A percentile compares a stretch with the other conserved stretches of the same genome.
phyloP scores from a whole-genome alignment of 139 green algal genomes.

The Picochlorum sp. region DNA sequence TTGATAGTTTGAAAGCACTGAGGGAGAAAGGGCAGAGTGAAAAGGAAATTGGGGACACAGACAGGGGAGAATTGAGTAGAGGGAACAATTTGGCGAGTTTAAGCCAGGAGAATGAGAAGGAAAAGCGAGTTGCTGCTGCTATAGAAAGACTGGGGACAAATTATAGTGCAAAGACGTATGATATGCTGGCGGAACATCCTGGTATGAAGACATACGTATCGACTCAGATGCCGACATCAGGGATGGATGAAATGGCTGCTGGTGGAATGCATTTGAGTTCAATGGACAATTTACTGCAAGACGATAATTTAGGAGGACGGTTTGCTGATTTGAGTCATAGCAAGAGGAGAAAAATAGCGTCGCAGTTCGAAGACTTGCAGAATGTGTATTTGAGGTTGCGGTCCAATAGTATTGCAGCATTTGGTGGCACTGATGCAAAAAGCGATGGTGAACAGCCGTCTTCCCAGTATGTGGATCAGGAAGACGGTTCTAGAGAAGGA shows the following conservation, averaged over 20 bases:
- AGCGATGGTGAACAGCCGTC: neutral
- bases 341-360: constrained; percentile 47
- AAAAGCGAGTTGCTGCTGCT: neutral
- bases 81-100: neutral
- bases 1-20: neutral
- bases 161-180: neutral
- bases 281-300: no score
- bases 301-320: neutral
- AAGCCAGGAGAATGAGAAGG: neutral
- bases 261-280: neutral
- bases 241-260: neutral
- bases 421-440: neutral
- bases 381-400: constrained; percentile 46
- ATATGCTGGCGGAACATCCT: neutral
- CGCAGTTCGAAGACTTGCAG: constrained; percentile 63
- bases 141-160: neutral
- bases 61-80: neutral
- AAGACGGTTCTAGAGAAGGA: neutral
- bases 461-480: neutral
- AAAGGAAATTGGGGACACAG: neutral
- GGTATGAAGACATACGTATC: constrained; percentile 1
- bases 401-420: neutral
- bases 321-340: neutral
- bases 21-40: neutral
- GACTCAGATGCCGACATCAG: no score